Evolutionary conservation across 192 early-diverging fungal genomes (phyloP).

Genomic region (Entophlyctis luteolus): DNA sequence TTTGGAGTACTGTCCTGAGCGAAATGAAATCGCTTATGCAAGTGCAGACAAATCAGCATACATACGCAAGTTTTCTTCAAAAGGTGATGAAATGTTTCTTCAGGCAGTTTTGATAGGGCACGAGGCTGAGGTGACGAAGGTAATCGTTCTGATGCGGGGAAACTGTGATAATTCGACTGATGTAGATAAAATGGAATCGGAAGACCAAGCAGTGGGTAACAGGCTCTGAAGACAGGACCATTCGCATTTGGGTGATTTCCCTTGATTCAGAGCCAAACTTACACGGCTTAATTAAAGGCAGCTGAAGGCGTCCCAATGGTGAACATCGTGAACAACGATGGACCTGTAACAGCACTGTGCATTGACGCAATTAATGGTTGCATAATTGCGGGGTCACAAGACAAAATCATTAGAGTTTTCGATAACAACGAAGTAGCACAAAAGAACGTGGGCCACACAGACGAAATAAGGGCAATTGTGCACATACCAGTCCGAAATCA

Average conservation of each 20-base stretch:
- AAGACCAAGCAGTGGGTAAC: constrained; percentile 50
- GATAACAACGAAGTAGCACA: constrained; percentile 58
- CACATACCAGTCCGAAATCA: constrained; percentile 55
- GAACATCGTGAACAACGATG: constrained; percentile 56
- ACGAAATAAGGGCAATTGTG: constrained; percentile 51
- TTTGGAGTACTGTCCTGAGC: constrained; percentile 47
- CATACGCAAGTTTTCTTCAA: constrained; percentile 48
- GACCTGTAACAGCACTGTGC: constrained; percentile 52
- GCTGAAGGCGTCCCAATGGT: constrained; percentile 51
- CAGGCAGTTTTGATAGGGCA: constrained; percentile 55
- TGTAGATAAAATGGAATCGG: constrained; percentile 50
- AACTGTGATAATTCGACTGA: neutral
- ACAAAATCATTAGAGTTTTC: constrained; percentile 55
- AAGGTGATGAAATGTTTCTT: constrained; percentile 51
- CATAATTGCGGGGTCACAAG: constrained; percentile 53
- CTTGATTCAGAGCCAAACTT: neutral
- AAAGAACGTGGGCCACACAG: constrained; percentile 55
- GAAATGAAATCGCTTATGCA: constrained; percentile 55
- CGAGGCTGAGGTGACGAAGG: constrained; percentile 59
- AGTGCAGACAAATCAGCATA: constrained; percentile 54
- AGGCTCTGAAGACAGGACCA: constrained; percentile 59
- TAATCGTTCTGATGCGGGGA: neutral
- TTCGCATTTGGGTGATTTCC: constrained; percentile 47
- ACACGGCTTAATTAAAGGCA: constrained; percentile 28
- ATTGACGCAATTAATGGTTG: constrained; percentile 52